phyloP scores from a whole-genome alignment of 495 filamentous ascomycete genomes.

The Xylaria acuta region DNA sequence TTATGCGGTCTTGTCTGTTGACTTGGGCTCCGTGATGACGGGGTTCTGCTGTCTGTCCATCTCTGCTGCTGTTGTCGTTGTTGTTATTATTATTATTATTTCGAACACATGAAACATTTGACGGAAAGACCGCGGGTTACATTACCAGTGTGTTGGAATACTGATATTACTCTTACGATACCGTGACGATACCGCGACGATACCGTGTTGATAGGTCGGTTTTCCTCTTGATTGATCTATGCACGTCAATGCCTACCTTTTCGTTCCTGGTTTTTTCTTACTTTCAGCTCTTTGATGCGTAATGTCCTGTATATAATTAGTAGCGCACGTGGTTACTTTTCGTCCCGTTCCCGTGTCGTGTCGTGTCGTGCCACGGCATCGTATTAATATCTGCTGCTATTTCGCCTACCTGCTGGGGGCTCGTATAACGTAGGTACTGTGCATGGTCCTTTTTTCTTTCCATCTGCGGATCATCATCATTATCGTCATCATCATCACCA shows the following conservation, averaged over 20 bases:
- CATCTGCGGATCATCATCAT: background rate
- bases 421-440: conserved; percentile 6
- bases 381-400: conserved; percentile 1
- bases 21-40: background rate
- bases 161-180: background rate
- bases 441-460: background rate
- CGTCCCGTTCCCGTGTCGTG: conserved; percentile 2
- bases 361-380: conserved; percentile 9
- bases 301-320: conserved; percentile 4
- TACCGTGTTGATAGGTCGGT: background rate
- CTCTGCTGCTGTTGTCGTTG: too few relatives aligned
- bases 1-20: background rate
- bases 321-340: conserved; percentile 6
- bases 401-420: background rate
- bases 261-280: background rate
- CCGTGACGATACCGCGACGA: background rate
- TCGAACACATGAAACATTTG: background rate
- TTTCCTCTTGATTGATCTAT: background rate
- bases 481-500: background rate
- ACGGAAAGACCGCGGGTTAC: background rate
- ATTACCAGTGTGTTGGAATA: background rate
- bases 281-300: background rate
- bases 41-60: background rate
- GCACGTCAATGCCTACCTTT: background rate
- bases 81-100: background rate